Base-by-base conservation (phyloP, 2,329 filamentous ascomycete genomes). In the Pseudogymnoascus sp. region DNA sequence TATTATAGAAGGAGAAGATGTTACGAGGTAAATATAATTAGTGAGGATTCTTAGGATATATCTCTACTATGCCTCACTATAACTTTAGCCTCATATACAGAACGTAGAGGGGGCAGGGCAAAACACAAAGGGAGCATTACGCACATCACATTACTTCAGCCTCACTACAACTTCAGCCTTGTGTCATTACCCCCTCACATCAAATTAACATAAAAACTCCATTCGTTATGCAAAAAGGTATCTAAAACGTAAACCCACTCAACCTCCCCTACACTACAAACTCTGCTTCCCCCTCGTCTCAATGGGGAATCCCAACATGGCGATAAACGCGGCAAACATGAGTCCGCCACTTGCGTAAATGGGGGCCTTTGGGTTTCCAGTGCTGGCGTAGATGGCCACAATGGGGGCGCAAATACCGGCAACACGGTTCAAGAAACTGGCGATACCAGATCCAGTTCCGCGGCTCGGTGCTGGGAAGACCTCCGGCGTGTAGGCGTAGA, bases 401-500 rank as follows among this genome's bases (percentile, higher is more conserved):
- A 91, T 77, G 0, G 88, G 88, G 0, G 88, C 88, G 67, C 85
- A 77, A 9, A 91, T 75, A 4, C 88, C 88, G 4, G 82, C 82
- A 39, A 87, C 70, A 37, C 88, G 78, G 71, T 90, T 91, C 63
- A 90, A 72, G 69, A 89, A 88, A 69, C 84, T 88, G 20, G 85
- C 83, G 57, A 91, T 86, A 41, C 88, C 88, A 0, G 84, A 88
- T 5, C 87, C 88, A 0, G 87, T 88, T 4, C 88, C 88, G 33
- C 88, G 78, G 20, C 87, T 83, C 0, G 87, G 86, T 0, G 87
- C 85, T 0, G 88, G 87, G 73, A 91, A 90, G 28, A 90, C 83
- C 68, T 91, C 88, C 0, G 88, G 88, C 0, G 88, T 90, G 70
- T 89, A 91, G 6, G 87, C 86, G 70, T 90, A 91, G 1, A 91